Conservation (phyloP, 2,329 filamentous ascomycete species). For the Trichocomaceae sp. region DNA sequence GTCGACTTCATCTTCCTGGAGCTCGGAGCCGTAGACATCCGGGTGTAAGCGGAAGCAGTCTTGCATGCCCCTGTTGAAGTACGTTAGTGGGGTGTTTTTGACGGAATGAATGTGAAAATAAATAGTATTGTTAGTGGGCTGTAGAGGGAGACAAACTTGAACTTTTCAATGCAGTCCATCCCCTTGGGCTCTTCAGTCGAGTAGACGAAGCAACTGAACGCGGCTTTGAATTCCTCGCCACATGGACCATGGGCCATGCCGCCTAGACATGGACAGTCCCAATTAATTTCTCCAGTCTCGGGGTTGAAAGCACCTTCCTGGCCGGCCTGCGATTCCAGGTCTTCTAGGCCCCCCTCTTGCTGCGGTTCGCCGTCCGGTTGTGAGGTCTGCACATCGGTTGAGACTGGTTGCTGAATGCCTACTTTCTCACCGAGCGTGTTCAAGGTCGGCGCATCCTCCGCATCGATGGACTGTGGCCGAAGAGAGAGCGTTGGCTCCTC, state of each 20-base stretch:
- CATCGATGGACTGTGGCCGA: slow-evolving; percentile 22
- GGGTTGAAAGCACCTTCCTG: slow-evolving; percentile 94
- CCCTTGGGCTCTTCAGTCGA: slow-evolving; percentile 93
- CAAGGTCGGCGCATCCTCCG: slow-evolving; percentile 52
- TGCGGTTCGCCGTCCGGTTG: slow-evolving; percentile 14
- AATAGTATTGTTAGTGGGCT: not conserved
- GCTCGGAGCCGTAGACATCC: slow-evolving; percentile 83
- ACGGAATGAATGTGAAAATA: too few relatives aligned
- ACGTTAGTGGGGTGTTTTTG: slow-evolving; percentile 23
- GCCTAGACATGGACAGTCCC: slow-evolving; percentile 95
- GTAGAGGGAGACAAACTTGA: slow-evolving; percentile 61
- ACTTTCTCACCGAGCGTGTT: slow-evolving; percentile 55
- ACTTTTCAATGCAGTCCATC: slow-evolving; percentile 95
- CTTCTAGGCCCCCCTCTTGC: slow-evolving; percentile 36
- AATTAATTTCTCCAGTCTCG: slow-evolving; percentile 99
- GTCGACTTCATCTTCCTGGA: slow-evolving; percentile 64
- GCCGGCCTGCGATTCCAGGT: slow-evolving; percentile 69
- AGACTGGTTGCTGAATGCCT: slow-evolving; percentile 11
- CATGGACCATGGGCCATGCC: slow-evolving; percentile 97
- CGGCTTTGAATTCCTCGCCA: slow-evolving; percentile 88
- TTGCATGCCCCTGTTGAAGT: slow-evolving; percentile 72
- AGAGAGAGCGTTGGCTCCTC: slow-evolving; percentile 58
- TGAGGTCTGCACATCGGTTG: slow-evolving; percentile 6
- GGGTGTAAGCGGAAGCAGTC: slow-evolving; percentile 91
- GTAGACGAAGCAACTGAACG: slow-evolving; percentile 98